These are phyloP conservation scores for Hansenula sp. DNA, from an alignment of 1,139 yeast species.

Conservation along the genomic window DNA sequence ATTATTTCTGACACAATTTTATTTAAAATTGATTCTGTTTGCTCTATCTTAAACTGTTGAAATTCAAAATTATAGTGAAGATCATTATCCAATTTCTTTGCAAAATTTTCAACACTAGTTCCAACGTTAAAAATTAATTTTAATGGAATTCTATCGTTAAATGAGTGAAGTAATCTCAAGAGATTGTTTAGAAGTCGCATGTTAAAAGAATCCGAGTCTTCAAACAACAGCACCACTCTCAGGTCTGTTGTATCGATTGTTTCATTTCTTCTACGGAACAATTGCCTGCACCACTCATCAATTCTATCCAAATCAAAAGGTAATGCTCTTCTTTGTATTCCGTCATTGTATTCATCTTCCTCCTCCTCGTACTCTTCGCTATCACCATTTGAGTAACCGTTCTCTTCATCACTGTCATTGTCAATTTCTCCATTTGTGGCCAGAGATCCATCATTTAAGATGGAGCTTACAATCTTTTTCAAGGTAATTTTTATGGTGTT, in stretches of 20 bases:
- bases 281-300: slow-evolving; percentile 19
- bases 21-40: slow-evolving; percentile 19
- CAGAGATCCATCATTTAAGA: slow-evolving; percentile 3
- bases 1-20: slow-evolving; percentile 17
- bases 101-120: slow-evolving; percentile 13
- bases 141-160: slow-evolving; percentile 16
- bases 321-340: too few species aligned
- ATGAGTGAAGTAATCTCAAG: slow-evolving; percentile 15
- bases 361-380: slow-evolving; percentile 4
- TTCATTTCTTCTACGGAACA: slow-evolving; percentile 2
- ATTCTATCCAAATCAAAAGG: slow-evolving; percentile 24
- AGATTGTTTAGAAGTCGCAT: slow-evolving; percentile 15
- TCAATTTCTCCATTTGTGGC: slow-evolving; percentile 5
- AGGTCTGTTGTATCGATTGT: slow-evolving; percentile 10
- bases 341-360: slow-evolving; percentile 16
- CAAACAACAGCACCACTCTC: slow-evolving; percentile 20
- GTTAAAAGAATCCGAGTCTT: slow-evolving; percentile 24
- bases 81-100: slow-evolving; percentile 14
- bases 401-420: slow-evolving; percentile 4
- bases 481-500: slow-evolving; percentile 24
- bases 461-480: slow-evolving; percentile 30
- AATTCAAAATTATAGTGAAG: slow-evolving; percentile 9
- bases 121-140: slow-evolving; percentile 23
- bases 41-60: slow-evolving; percentile 18
- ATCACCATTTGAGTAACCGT: slow-evolving; percentile 4